phyloP scores from a whole-genome alignment of 2,329 filamentous ascomycete species.

The Karstenula rhodostoma region DNA sequence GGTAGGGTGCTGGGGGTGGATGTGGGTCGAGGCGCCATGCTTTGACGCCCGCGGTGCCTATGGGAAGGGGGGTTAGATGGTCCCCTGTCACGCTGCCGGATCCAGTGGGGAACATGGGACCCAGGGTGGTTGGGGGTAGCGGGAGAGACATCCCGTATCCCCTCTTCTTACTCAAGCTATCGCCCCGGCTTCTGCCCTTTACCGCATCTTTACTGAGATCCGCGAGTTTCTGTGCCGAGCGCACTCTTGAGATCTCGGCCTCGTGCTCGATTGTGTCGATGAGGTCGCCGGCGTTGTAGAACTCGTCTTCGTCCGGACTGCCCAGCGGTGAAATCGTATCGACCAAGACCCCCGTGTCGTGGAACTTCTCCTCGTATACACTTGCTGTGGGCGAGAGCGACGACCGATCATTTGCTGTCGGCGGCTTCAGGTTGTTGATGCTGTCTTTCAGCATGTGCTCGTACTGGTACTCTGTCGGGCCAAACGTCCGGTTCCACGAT shows the following conservation, averaged over 20 bases:
- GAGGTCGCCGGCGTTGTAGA: constrained; percentile 3
- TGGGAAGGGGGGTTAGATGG: background rate
- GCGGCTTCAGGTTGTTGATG: constrained; percentile 1
- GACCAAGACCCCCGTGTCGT: constrained; percentile 6
- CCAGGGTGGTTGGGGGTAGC: background rate
- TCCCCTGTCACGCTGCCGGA: background rate
- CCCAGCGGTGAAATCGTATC: background rate
- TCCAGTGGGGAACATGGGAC: background rate
- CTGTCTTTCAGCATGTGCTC: constrained; percentile 1
- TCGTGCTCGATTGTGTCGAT: constrained; percentile 2
- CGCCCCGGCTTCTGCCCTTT: background rate
- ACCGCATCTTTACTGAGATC: background rate
- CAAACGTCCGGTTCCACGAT: constrained; percentile 17
- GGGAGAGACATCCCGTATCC: background rate
- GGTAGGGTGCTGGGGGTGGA: background rate
- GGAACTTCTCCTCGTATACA: constrained; percentile 1
- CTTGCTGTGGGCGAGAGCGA: background rate
- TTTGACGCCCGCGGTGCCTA: background rate
- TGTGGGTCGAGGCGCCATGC: background rate
- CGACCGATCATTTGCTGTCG: background rate
- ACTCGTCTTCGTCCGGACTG: constrained; percentile 3
- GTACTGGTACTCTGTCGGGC: constrained; percentile 10
- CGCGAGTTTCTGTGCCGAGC: background rate
- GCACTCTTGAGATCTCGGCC: background rate
- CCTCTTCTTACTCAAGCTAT: background rate